These are phyloP conservation scores for Saccharomycopsis guyanensis DNA, from an alignment of 805 yeast species.

Conservation along the genomic window DNA sequence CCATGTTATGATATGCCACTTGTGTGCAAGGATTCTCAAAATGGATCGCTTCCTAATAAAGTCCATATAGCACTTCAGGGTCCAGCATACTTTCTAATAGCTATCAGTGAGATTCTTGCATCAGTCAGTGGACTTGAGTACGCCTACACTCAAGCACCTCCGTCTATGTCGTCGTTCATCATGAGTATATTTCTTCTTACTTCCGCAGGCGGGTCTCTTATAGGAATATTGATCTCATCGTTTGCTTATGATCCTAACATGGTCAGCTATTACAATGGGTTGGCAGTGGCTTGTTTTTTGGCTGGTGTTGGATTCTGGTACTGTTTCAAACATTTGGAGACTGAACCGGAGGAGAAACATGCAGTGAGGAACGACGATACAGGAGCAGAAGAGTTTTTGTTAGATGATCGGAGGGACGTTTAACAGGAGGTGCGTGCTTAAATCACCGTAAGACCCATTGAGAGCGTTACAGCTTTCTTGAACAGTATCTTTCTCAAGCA, in stretches of 20 bases:
- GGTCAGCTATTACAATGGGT: slow-evolving; percentile 60
- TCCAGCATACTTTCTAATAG: slow-evolving; percentile 61
- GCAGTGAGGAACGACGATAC: neutral
- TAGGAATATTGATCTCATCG: slow-evolving; percentile 66
- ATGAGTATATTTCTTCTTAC: slow-evolving; percentile 57
- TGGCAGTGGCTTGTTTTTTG: slow-evolving; percentile 49
- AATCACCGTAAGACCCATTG: too few species aligned
- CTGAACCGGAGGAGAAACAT: neutral
- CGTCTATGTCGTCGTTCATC: slow-evolving; percentile 54
- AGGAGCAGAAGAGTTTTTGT: neutral
- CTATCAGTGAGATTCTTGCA: slow-evolving; percentile 70
- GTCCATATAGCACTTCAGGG: slow-evolving; percentile 65
- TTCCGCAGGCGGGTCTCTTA: slow-evolving; percentile 69
- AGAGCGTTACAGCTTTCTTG: too few species aligned
- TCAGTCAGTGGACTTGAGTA: slow-evolving; percentile 77
- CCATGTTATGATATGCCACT: slow-evolving; percentile 66
- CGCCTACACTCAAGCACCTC: slow-evolving; percentile 79
- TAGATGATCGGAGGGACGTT: too few species aligned
- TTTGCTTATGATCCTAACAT: slow-evolving; percentile 63
- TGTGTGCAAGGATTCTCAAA: slow-evolving; percentile 37
- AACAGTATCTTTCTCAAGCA: too few species aligned
- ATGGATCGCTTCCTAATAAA: slow-evolving; percentile 37
- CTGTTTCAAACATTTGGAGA: slow-evolving; percentile 42
- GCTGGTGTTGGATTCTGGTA: slow-evolving; percentile 60
- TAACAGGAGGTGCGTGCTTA: too few species aligned